These are phyloP conservation scores for Cutaneotrichosporon spelunceum DNA, from an alignment of 1,284 basidiomycete genomes.

Conservation along the genomic window DNA sequence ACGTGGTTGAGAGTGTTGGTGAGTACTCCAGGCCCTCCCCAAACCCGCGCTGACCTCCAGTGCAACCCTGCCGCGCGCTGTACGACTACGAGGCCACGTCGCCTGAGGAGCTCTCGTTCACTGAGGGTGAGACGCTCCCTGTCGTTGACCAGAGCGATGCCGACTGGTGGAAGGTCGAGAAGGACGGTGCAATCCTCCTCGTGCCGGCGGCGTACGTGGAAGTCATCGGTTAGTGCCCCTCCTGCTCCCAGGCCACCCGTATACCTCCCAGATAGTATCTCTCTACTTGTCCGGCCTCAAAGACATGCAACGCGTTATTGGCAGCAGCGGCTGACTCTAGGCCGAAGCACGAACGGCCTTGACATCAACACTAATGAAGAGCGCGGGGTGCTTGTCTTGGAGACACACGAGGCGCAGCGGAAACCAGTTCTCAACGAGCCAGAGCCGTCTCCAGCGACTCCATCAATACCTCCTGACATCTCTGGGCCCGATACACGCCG, in stretches of 20 bases:
- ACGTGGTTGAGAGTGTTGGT: slow-evolving; percentile 73
- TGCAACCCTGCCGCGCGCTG: slow-evolving; percentile 56
- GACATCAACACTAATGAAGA: not conserved
- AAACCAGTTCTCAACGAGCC: not conserved
- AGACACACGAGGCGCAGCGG: no score
- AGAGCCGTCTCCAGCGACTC: not conserved
- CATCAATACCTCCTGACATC: not conserved
- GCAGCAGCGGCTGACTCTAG: slow-evolving; percentile 8
- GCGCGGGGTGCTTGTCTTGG: no score
- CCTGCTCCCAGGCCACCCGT: slow-evolving; percentile 50
- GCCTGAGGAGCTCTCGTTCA: slow-evolving; percentile 75
- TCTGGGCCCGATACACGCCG: slow-evolving; percentile 1
- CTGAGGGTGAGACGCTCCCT: slow-evolving; percentile 68
- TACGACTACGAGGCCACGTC: slow-evolving; percentile 70
- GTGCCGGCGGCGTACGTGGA: slow-evolving; percentile 87
- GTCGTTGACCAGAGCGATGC: slow-evolving; percentile 76
- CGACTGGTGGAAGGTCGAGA: slow-evolving; percentile 93
- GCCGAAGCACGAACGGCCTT: not conserved
- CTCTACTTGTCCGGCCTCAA: slow-evolving; percentile 20
- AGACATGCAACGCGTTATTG: slow-evolving; percentile 15
- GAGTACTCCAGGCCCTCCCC: slow-evolving; percentile 40
- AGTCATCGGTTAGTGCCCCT: slow-evolving; percentile 53
- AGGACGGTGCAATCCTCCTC: slow-evolving; percentile 74
- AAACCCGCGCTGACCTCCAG: slow-evolving; percentile 1
- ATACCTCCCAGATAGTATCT: slow-evolving; percentile 22